A percentile compares a stretch with the other conserved stretches of the same genome.
Evolutionary conservation across 345 rosid species (phyloP).

Genomic region (Chamaenerion angustifolium): DNA sequence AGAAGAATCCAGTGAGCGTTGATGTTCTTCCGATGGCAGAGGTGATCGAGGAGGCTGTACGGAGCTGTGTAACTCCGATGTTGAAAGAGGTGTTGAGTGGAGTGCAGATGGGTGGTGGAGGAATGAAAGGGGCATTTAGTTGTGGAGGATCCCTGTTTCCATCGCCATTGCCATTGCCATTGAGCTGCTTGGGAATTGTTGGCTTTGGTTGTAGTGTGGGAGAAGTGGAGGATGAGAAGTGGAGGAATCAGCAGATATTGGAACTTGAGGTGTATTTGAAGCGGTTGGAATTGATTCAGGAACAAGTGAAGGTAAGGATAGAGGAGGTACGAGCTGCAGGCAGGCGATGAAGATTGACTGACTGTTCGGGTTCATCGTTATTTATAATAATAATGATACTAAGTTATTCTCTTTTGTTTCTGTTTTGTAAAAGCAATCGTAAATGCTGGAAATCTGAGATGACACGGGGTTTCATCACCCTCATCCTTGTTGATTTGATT

Average conservation of each 20-base stretch:
- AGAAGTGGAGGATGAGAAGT: conserved; percentile 55
- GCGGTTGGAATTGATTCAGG: conserved; percentile 87
- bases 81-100: conserved; percentile 49
- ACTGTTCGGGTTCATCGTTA: too few species aligned
- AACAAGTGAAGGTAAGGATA: conserved; percentile 61
- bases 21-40: conserved; percentile 5
- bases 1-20: conserved; percentile 10
- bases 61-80: conserved; percentile 54
- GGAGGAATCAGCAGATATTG: conserved; percentile 93
- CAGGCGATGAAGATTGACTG: too few species aligned
- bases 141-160: too few species aligned
- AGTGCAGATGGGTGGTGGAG: conserved; percentile 14
- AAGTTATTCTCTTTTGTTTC: too few species aligned
- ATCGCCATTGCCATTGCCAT: too few species aligned
- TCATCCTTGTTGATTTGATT: too few species aligned
- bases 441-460: too few species aligned
- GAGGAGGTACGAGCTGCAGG: conserved; percentile 45
- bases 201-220: too few species aligned
- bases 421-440: too few species aligned
- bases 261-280: conserved; percentile 84
- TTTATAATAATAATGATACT: too few species aligned
- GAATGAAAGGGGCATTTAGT: conserved; percentile 24
- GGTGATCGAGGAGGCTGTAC: conserved; percentile 67
- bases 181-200: conserved; percentile 4
- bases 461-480: too few species aligned